Conservation (phyloP, 306 rosid genomes). For the Quillaja saponaria region DNA sequence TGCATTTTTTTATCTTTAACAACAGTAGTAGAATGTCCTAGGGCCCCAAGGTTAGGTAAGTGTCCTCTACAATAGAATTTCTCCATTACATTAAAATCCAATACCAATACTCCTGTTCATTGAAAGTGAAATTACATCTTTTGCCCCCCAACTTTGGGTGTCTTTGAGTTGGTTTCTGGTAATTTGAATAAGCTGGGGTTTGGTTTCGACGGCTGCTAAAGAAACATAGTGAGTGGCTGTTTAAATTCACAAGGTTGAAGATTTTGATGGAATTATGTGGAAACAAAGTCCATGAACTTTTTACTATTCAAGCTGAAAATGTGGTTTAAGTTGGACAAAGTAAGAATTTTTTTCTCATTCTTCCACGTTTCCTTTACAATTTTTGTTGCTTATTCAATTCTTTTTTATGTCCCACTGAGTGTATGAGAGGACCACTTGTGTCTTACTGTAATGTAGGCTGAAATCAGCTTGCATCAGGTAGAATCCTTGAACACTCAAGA, state of each 20-base stretch:
- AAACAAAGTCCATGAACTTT: slow-evolving; percentile 30
- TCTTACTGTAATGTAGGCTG: background rate
- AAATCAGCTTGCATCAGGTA: slow-evolving; percentile 28
- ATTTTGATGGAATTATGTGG: slow-evolving; percentile 28
- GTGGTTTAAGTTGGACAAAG: slow-evolving; percentile 39
- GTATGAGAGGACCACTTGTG: slow-evolving; percentile 20
- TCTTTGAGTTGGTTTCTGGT: too few relatives aligned
- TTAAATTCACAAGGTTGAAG: slow-evolving; percentile 46
- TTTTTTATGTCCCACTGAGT: slow-evolving; percentile 5
- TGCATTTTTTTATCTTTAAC: too few relatives aligned
- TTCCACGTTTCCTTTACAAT: background rate
- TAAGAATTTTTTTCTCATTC: too few relatives aligned
- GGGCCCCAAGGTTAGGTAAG: too few relatives aligned
- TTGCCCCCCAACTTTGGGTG: too few relatives aligned
- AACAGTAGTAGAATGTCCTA: too few relatives aligned
- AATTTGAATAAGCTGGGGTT: too few relatives aligned
- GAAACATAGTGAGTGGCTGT: slow-evolving; percentile 36
- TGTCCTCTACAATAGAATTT: too few relatives aligned
- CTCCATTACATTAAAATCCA: too few relatives aligned
- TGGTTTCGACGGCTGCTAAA: too few relatives aligned
- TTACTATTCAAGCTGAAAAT: slow-evolving; percentile 14
- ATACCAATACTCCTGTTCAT: too few relatives aligned
- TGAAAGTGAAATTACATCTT: too few relatives aligned
- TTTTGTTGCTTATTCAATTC: slow-evolving; percentile 2
- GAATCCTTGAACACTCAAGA: slow-evolving; percentile 35